Base-by-base conservation (phyloP, 352 stramenopile genomes). In the Globisporangium lucens region DNA sequence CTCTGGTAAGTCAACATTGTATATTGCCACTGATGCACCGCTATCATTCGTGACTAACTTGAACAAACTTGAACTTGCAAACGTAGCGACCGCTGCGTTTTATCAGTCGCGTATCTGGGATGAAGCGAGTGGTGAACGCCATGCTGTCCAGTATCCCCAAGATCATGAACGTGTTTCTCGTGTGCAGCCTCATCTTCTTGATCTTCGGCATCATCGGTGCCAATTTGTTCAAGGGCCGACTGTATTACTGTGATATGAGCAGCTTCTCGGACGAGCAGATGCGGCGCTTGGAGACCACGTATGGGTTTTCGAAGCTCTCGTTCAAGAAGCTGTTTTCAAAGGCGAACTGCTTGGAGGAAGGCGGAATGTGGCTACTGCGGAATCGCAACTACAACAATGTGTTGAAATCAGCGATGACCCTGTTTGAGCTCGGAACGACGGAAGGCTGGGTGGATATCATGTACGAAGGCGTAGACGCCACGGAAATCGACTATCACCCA, bases 151-250 rank as follows among this genome's bases (percentile, higher is more conserved):
- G 82, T 61, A 89, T 96, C 49, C 87, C 85, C 12, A 78, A 72
- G 56, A 88, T 95, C 53, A 70, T 91, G 59, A 95, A 95, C 65
- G 77, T 95, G 0, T 76, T 85, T 15, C 68, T 95, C 49, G 79
- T 98, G 1, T 95, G 88, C 63, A 90, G 90, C 20, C 84, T 97
- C 35, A 97, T 98, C 67, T 85, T 88, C 61, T 90, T 97, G 46
- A 87, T 98, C 63, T 93, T 91, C 64, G 89, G 94, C 1, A 91
- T 87, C 65, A 70, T 84, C 15, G 74, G 72, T 17, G 72, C 79
- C 20, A 80, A 87, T 33, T 85, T 96, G 51, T 92, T 98, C 69
- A 97, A 96, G 67, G 93, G 89, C n/a, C 73, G 78, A 30, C 72
- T 97, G 68, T 80, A 83, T 66, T 78, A 83, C 33, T 97, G 90